A percentile compares a stretch with the other conserved stretches of the same genome.
Evolutionary conservation across 2,329 filamentous ascomycete genomes (phyloP).

Genomic region (Spiromastix sp.): DNA sequence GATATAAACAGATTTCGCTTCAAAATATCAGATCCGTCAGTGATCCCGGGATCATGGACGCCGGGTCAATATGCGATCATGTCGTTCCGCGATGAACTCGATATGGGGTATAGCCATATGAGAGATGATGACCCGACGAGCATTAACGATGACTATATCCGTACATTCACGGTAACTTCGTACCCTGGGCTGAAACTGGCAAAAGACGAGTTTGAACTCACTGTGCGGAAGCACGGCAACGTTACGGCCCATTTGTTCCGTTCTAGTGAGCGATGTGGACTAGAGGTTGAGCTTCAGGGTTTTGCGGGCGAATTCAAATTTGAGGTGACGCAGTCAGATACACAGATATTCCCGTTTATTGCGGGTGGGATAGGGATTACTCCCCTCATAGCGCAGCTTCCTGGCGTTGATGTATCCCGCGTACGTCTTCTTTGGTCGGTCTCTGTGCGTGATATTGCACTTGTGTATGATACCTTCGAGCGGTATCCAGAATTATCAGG

Average conservation of each 20-base stretch:
- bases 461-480: conserved; percentile 52
- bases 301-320: conserved; percentile 54
- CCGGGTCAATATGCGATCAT: conserved; percentile 71
- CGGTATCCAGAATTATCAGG: conserved; percentile 41
- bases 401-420: conserved; percentile 34
- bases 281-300: conserved; percentile 59
- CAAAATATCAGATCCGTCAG: conserved; percentile 30
- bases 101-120: conserved; percentile 74
- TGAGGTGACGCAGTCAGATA: conserved; percentile 10
- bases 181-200: conserved; percentile 32
- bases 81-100: conserved; percentile 59
- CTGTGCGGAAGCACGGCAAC: conserved; percentile 56
- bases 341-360: conserved; percentile 49
- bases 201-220: conserved; percentile 56
- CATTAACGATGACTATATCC: conserved; percentile 73
- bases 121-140: conserved; percentile 66
- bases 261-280: conserved; percentile 39
- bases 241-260: conserved; percentile 57
- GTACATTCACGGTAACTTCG: conserved; percentile 74
- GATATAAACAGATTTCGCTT: conserved; percentile 58
- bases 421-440: conserved; percentile 61
- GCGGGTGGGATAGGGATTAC: conserved; percentile 78
- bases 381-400: conserved; percentile 62
- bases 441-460: conserved; percentile 47
- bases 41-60: conserved; percentile 42